These are phyloP conservation scores for Daldinia concentrica DNA, from an alignment of 495 filamentous ascomycete genomes.

Conservation along the genomic window DNA sequence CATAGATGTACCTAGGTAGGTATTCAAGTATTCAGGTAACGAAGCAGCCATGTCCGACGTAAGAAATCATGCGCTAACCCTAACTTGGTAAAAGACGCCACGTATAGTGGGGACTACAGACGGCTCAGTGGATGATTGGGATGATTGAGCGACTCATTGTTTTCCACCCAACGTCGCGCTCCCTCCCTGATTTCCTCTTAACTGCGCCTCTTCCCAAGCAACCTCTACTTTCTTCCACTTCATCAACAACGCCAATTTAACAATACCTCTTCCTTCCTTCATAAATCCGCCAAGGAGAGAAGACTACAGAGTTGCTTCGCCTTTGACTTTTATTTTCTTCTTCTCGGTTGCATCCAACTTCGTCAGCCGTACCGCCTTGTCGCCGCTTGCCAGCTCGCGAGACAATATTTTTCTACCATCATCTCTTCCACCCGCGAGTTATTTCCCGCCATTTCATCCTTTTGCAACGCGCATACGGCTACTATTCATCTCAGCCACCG, in stretches of 20 bases:
- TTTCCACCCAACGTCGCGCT: conserved; percentile 37
- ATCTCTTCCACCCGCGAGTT: conserved; percentile 3
- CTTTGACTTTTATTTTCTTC: conserved; percentile 30
- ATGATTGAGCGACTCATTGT: conserved; percentile 31
- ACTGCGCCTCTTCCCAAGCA: conserved; percentile 36
- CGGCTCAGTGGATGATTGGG: conserved; percentile 7
- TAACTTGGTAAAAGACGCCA: conserved; percentile 11
- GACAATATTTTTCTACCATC: conserved; percentile 16
- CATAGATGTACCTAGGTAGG: neutral
- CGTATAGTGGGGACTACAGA: conserved; percentile 12
- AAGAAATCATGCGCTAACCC: conserved; percentile 8
- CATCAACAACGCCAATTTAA: conserved; percentile 30
- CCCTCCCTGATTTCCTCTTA: conserved; percentile 41
- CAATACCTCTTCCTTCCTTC: conserved; percentile 30
- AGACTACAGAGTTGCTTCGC: neutral
- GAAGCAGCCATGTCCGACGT: too few relatives aligned
- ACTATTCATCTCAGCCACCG: conserved; percentile 1
- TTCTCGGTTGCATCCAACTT: conserved; percentile 57
- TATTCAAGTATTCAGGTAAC: neutral
- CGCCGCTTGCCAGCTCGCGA: conserved; percentile 7
- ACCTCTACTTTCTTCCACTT: conserved; percentile 24
- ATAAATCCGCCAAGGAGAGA: conserved; percentile 14
- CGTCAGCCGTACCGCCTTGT: conserved; percentile 48
- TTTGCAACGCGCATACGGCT: conserved; percentile 6
- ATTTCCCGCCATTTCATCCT: conserved; percentile 9